Conservation (phyloP, 352 stramenopile genomes). For the Phytophthora hibernalis region DNA sequence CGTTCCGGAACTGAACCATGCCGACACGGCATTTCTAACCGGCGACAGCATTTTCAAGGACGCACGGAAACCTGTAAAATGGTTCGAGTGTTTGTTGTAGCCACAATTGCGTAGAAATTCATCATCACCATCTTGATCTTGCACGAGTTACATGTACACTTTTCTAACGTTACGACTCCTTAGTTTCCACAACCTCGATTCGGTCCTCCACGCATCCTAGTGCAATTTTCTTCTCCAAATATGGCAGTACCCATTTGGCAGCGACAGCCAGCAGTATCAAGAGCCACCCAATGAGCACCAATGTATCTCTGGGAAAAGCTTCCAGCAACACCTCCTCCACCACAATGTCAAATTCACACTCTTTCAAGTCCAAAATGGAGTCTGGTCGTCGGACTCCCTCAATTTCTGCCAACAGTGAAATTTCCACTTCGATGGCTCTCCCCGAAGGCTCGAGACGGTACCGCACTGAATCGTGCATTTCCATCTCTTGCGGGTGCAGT, state of each 20-base stretch:
- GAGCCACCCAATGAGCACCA: constrained; percentile 69
- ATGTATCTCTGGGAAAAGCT: constrained; percentile 58
- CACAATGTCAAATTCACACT: constrained; percentile 78
- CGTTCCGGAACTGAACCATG: constrained; percentile 2
- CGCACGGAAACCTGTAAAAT: constrained; percentile 7
- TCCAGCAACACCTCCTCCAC: constrained; percentile 73
- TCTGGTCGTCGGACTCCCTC: constrained; percentile 61
- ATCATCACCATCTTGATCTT: too few species aligned
- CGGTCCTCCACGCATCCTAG: constrained; percentile 52
- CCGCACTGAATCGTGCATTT: constrained; percentile 32
- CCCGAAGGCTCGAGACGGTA: constrained; percentile 41
- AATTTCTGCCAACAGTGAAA: constrained; percentile 53
- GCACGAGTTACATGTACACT: too few species aligned
- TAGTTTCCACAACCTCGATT: constrained; percentile 18
- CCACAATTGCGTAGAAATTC: too few species aligned
- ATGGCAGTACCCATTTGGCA: constrained; percentile 51
- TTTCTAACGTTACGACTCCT: constrained; percentile 28
- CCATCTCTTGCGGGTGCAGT: constrained; percentile 51
- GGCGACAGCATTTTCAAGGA: constrained; percentile 1
- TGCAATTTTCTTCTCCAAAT: constrained; percentile 58
- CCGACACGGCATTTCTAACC: constrained; percentile 6
- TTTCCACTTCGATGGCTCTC: constrained; percentile 40
- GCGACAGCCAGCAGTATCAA: constrained; percentile 47
- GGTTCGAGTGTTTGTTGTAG: constrained; percentile 9
- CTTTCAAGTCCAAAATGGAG: constrained; percentile 31